Evolutionary conservation across 352 stramenopile species (phyloP), one percentile per base, ranked within the genome.

Genomic region (Thraustochytrium sp.): DNA sequence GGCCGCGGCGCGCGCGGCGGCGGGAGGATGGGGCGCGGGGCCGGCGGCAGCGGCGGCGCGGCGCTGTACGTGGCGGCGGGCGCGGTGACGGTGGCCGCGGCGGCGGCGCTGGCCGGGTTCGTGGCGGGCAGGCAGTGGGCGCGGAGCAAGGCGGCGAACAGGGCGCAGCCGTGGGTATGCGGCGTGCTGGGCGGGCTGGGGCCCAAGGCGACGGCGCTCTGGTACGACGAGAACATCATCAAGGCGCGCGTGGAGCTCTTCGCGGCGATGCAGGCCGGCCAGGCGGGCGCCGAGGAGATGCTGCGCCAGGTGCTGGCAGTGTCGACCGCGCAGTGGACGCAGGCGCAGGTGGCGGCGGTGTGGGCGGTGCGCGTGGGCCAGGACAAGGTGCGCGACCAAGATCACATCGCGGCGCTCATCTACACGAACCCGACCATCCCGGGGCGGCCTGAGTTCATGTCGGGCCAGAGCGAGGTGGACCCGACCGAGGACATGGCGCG

Each of bases 341-440:
- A 44, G 18, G 76, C 16, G 3, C 5, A 64, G 26, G 31, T 84
- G 4, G 65, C 37, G 53, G 21, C 18, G 26, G 74, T 73, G 21
- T 82, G 74, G 74, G 74, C 26, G 37, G 23, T 11, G n/a, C 49
- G 74, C 4, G 53, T 73, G 8, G 53, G 53, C 0, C 31, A 55
- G 23, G 74, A 82, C 26, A 82, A 77, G 49, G 29, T 84, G 2
- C 38, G 65, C 34, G 76, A 84, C 34, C 76, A 84, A 34, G 76
- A 84, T 29, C 76, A 84, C 51, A 3, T 84, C 9, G n/a, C 76
- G 29, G 9, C 37, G 40, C 65, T 84, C 3, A 62, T 84, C 4
- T 84, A 84, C 76, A 72, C 59, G 5, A 84, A 84, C 48, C 61
- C 76, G 34, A 77, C 61, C 23, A 84, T 84, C 26, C 29, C 55